These are phyloP conservation scores for Colletotrichum sp. DNA, from an alignment of 2,329 filamentous ascomycete genomes.

Conservation along the genomic window DNA sequence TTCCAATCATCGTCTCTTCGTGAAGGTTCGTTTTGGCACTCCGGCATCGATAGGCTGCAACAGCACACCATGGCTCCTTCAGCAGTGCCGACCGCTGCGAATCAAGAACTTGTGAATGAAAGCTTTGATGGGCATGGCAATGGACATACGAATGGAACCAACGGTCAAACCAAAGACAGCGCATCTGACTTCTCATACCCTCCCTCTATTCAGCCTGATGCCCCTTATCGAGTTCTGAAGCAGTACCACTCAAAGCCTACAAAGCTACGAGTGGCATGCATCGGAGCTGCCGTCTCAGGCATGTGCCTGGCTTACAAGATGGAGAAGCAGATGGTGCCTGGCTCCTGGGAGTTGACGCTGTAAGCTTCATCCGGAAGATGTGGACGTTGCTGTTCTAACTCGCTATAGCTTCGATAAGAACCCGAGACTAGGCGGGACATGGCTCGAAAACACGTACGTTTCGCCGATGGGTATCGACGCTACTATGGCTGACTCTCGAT, in stretches of 20 bases:
- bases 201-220: constrained; percentile 21
- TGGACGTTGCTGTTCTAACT: neutral
- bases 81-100: constrained; percentile 2
- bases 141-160: neutral
- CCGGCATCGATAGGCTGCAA: neutral
- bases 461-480: neutral
- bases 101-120: neutral
- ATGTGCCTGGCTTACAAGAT: constrained; percentile 34
- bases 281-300: constrained; percentile 33
- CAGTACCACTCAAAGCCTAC: constrained; percentile 40
- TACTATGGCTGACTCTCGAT: neutral
- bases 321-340: constrained; percentile 30
- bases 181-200: constrained; percentile 29
- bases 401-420: constrained; percentile 34
- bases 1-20: neutral
- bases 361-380: neutral
- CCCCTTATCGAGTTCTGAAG: constrained; percentile 30
- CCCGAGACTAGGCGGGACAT: constrained; percentile 29
- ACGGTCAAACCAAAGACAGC: constrained; percentile 2
- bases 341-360: constrained; percentile 32
- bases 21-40: neutral
- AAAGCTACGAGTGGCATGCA: constrained; percentile 34
- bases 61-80: constrained; percentile 3
- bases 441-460: constrained; percentile 29
- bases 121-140: neutral